A percentile compares a stretch with the other conserved stretches of the same genome.
phyloP scores from a whole-genome alignment of 352 stramenopile genomes.

The Globisporangium solare region DNA sequence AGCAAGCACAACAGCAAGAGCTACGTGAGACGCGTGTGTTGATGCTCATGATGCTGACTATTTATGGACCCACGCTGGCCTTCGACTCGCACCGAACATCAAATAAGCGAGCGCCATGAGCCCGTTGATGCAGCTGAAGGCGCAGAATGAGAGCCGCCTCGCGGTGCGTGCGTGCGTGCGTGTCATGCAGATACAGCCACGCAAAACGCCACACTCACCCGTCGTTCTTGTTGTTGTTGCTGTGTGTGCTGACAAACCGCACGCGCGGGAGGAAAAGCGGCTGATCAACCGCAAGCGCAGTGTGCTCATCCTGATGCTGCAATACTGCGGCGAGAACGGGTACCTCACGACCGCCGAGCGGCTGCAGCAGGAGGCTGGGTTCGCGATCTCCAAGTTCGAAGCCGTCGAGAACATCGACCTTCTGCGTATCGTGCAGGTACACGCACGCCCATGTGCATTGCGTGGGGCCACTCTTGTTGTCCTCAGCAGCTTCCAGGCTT shows the following conservation, averaged over 20 bases:
- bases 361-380: slow-evolving; percentile 81
- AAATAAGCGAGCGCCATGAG: slow-evolving; percentile 37
- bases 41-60: too few relatives aligned
- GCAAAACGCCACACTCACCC: too few relatives aligned
- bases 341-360: slow-evolving; percentile 84
- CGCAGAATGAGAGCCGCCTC: slow-evolving; percentile 74
- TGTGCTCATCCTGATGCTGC: slow-evolving; percentile 80
- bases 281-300: slow-evolving; percentile 83
- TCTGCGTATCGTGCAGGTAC: slow-evolving; percentile 73
- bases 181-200: too few relatives aligned
- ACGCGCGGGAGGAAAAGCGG: slow-evolving; percentile 78
- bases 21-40: too few relatives aligned
- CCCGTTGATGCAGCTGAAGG: slow-evolving; percentile 79
- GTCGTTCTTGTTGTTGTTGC: not conserved
- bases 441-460: too few relatives aligned
- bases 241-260: not conserved
- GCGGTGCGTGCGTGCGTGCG: slow-evolving; percentile 26
- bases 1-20: too few relatives aligned
- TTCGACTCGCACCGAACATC: too few relatives aligned
- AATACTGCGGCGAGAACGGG: slow-evolving; percentile 83
- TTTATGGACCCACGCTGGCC: too few relatives aligned
- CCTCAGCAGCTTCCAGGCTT: not conserved
- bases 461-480: too few relatives aligned
- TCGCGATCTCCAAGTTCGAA: slow-evolving; percentile 86
- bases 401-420: slow-evolving; percentile 92